Evolutionary conservation across 768 basidiomycete species (phyloP).

Genomic region (Pisolithus tinctorius): DNA sequence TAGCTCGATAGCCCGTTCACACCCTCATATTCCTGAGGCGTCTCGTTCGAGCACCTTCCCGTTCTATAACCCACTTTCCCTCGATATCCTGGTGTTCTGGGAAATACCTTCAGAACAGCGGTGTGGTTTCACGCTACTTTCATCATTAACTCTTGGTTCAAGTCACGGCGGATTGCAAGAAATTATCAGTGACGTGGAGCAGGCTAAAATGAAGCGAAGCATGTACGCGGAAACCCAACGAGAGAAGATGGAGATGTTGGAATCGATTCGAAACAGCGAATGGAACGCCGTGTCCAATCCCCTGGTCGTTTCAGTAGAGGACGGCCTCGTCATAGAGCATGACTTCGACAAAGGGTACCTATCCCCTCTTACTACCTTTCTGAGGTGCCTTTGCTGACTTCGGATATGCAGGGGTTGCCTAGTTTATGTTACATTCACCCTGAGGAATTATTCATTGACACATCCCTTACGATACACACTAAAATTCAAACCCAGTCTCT

Average conservation of each 20-base stretch:
- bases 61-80: slow-evolving; percentile 62
- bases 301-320: slow-evolving; percentile 44
- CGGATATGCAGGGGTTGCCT: slow-evolving; percentile 43
- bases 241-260: slow-evolving; percentile 60
- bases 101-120: slow-evolving; percentile 53
- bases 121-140: slow-evolving; percentile 52
- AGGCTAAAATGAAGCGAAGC: slow-evolving; percentile 63
- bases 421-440: slow-evolving; percentile 43
- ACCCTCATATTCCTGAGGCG: slow-evolving; percentile 51
- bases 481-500: slow-evolving; percentile 31
- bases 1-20: slow-evolving; percentile 30
- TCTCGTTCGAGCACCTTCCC: slow-evolving; percentile 66
- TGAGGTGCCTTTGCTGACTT: slow-evolving; percentile 3
- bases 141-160: slow-evolving; percentile 61
- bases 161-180: slow-evolving; percentile 58
- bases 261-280: slow-evolving; percentile 59
- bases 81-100: slow-evolving; percentile 79
- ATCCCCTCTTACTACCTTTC: neutral
- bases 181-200: slow-evolving; percentile 53
- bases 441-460: slow-evolving; percentile 71
- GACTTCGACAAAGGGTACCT: slow-evolving; percentile 70
- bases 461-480: slow-evolving; percentile 54
- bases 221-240: slow-evolving; percentile 90
- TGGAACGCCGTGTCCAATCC: slow-evolving; percentile 83
- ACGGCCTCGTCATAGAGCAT: slow-evolving; percentile 40